These are phyloP conservation scores for Apodospora peruviana DNA, from an alignment of 495 filamentous ascomycete species.

Conservation along the genomic window DNA sequence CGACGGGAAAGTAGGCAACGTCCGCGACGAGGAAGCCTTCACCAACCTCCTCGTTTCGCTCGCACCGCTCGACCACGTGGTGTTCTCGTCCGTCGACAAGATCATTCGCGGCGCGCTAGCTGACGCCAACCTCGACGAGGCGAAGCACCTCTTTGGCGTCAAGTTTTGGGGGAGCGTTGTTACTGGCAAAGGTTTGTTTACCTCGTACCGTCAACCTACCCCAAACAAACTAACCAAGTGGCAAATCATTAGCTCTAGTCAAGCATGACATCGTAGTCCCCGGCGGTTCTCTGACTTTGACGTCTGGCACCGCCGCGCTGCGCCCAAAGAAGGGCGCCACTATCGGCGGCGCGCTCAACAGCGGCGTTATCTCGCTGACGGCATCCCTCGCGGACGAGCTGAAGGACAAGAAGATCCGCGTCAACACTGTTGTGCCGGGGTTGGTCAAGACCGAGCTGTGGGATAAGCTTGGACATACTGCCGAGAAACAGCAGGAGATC, in stretches of 20 bases:
- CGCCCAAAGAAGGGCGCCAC: conserved; percentile 35
- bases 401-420: conserved; percentile 40
- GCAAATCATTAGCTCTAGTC: not conserved
- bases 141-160: conserved; percentile 36
- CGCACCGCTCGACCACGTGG: conserved; percentile 36
- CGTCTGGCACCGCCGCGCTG: conserved; percentile 36
- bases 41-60: conserved; percentile 23
- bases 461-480: conserved; percentile 26
- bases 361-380: conserved; percentile 31
- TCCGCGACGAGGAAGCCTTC: conserved; percentile 32
- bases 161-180: conserved; percentile 41
- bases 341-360: conserved; percentile 32
- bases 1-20: conserved; percentile 26
- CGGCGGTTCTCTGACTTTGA: conserved; percentile 47
- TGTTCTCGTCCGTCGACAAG: conserved; percentile 39
- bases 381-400: conserved; percentile 47
- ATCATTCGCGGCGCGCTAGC: conserved; percentile 38
- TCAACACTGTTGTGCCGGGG: conserved; percentile 51
- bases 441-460: conserved; percentile 47
- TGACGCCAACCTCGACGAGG: conserved; percentile 29
- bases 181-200: conserved; percentile 29
- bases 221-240: not conserved
- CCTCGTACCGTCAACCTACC: not conserved
- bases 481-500: conserved; percentile 27
- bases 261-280: not conserved